Conservation (phyloP, 495 filamentous ascomycete genomes). For the Penicillium herquei region DNA sequence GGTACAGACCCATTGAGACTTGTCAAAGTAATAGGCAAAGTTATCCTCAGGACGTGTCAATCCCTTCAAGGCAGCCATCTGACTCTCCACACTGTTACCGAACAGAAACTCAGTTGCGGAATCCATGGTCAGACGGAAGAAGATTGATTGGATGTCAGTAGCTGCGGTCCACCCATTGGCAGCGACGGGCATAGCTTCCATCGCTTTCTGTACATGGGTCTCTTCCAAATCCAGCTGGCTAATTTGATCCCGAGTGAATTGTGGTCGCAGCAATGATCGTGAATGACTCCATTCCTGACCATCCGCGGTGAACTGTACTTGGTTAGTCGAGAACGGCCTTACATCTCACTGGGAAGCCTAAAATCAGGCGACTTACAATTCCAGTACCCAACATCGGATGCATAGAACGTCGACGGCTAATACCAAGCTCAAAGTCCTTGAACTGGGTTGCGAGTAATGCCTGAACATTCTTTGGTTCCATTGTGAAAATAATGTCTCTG, state of each 20-base stretch:
- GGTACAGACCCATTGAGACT: constrained; percentile 35
- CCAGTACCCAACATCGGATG: constrained; percentile 45
- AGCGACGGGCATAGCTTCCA: constrained; percentile 35
- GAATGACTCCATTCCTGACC: constrained; percentile 52
- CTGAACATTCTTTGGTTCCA: constrained; percentile 53
- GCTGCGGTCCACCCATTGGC: constrained; percentile 41
- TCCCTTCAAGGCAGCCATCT: constrained; percentile 28
- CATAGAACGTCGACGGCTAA: constrained; percentile 30
- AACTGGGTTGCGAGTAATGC: constrained; percentile 54
- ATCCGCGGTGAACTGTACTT: constrained; percentile 44
- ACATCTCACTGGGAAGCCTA: too few relatives aligned
- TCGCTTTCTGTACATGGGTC: constrained; percentile 44
- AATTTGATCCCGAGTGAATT: constrained; percentile 53
- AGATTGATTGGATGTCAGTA: constrained; percentile 57
- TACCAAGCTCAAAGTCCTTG: constrained; percentile 46
- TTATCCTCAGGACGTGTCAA: constrained; percentile 25
- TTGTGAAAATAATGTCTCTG: constrained; percentile 36
- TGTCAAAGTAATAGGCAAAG: constrained; percentile 44
- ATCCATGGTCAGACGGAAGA: constrained; percentile 66
- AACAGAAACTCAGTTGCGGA: constrained; percentile 68
- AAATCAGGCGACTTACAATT: constrained; percentile 35
- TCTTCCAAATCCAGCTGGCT: constrained; percentile 55
- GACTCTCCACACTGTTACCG: constrained; percentile 53
- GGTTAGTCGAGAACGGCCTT: not conserved
- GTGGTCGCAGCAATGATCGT: constrained; percentile 53